Conservation (phyloP, 257 asterid genomes). For the Lithospermum erythrorhizon region DNA sequence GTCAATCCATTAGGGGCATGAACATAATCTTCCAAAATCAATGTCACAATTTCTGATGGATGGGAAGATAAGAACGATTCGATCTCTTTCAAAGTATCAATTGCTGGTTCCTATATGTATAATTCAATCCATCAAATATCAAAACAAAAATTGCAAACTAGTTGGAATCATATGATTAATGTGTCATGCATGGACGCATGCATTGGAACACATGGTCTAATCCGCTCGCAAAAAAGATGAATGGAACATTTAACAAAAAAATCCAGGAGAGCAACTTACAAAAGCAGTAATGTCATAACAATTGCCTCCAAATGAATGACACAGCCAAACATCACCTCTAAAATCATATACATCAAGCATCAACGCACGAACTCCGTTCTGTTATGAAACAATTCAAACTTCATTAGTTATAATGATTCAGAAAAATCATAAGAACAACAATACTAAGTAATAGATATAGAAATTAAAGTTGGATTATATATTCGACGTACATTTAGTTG, state of each 20-base stretch:
- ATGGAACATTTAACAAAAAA: not conserved
- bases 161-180: too few relatives aligned
- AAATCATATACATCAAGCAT: conserved; percentile 83
- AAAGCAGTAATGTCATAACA: conserved; percentile 70
- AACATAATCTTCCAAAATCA: conserved; percentile 79
- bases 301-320: conserved; percentile 83
- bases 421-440: not conserved
- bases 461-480: not conserved
- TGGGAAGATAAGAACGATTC: conserved; percentile 50
- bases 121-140: not conserved
- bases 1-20: conserved; percentile 57
- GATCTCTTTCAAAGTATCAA: conserved; percentile 46
- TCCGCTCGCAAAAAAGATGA: not conserved
- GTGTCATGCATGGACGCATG: too few relatives aligned
- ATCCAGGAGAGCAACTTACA: conserved; percentile 19
- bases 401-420: too few relatives aligned
- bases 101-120: conserved; percentile 40
- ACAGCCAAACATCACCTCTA: conserved; percentile 59
- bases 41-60: conserved; percentile 71
- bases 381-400: not conserved
- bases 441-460: too few relatives aligned
- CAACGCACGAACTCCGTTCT: conserved; percentile 83
- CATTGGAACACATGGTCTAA: too few relatives aligned
- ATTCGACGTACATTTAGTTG: conserved; percentile 49
- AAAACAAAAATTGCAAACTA: not conserved